Percentiles rank a stretch among this genome's conserved stretches.
Conservation (phyloP, 2,329 filamentous ascomycete genomes). For the Annulohypoxylon truncatum region DNA sequence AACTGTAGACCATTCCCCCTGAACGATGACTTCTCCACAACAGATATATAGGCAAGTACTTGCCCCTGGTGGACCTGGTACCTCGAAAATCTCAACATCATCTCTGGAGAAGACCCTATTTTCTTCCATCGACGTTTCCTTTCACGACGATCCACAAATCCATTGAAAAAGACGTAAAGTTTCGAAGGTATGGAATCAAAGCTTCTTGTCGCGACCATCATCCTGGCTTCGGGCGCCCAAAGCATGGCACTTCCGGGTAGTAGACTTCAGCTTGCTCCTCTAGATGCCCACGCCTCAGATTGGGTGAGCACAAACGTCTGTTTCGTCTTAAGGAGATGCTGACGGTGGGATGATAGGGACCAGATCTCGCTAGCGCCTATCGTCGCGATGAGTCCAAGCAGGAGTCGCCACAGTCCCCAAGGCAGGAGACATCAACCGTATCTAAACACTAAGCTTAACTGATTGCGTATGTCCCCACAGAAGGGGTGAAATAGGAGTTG, state of each 20-base stretch:
- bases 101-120: not conserved
- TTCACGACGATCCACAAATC: too few relatives aligned
- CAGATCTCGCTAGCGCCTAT: slow-evolving; percentile 28
- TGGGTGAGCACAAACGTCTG: not conserved
- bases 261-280: slow-evolving; percentile 22
- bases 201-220: not conserved
- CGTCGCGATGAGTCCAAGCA: slow-evolving; percentile 20
- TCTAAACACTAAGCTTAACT: not conserved
- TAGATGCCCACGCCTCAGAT: slow-evolving; percentile 30
- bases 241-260: slow-evolving; percentile 23
- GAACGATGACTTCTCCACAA: not conserved
- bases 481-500: not conserved
- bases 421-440: not conserved
- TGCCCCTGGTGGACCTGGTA: not conserved
- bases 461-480: not conserved
- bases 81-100: not conserved
- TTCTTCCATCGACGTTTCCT: not conserved
- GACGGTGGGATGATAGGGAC: slow-evolving; percentile 14
- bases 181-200: slow-evolving; percentile 6
- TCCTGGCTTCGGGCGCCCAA: slow-evolving; percentile 9
- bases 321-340: not conserved
- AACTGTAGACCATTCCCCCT: not conserved
- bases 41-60: not conserved
- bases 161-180: not conserved
- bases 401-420: not conserved